Percentiles rank a stretch among this genome's conserved stretches.
Conservation (phyloP, 192 early-diverging fungal genomes). For the Diversispora epigaea region DNA sequence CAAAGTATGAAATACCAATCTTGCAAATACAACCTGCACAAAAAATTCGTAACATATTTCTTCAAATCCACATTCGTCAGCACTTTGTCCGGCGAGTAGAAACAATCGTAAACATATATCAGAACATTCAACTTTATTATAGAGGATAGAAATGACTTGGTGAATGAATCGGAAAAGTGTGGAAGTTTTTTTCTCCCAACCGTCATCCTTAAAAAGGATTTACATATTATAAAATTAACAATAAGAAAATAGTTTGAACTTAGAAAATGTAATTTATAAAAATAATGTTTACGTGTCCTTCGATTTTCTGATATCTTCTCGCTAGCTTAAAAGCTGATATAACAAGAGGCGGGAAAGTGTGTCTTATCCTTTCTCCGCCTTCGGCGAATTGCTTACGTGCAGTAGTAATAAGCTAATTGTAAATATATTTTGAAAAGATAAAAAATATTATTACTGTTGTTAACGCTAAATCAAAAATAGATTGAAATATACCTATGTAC, state of each 20-base stretch:
- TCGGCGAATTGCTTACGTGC: conserved; percentile 85
- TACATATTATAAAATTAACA: not conserved
- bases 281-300: conserved; percentile 40
- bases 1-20: not conserved
- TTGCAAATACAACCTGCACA: conserved; percentile 59
- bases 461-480: not conserved
- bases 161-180: conserved; percentile 86
- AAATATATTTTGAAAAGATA: not conserved
- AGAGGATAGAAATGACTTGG: conserved; percentile 74
- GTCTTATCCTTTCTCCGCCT: conserved; percentile 88
- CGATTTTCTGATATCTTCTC: conserved; percentile 50
- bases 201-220: conserved; percentile 42
- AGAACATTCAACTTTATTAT: conserved; percentile 60
- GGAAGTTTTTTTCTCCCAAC: conserved; percentile 71
- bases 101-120: conserved; percentile 76
- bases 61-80: conserved; percentile 84
- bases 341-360: conserved; percentile 88
- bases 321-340: conserved; percentile 67
- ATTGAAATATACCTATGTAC: conserved; percentile 38
- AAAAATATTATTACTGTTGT: not conserved
- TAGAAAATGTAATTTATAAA: not conserved
- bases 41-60: conserved; percentile 98
- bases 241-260: not conserved
- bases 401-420: conserved; percentile 66
- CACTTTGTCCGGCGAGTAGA: conserved; percentile 81